Base-by-base conservation (phyloP, 2,329 filamentous ascomycete species). In the Thelonectria olida region DNA sequence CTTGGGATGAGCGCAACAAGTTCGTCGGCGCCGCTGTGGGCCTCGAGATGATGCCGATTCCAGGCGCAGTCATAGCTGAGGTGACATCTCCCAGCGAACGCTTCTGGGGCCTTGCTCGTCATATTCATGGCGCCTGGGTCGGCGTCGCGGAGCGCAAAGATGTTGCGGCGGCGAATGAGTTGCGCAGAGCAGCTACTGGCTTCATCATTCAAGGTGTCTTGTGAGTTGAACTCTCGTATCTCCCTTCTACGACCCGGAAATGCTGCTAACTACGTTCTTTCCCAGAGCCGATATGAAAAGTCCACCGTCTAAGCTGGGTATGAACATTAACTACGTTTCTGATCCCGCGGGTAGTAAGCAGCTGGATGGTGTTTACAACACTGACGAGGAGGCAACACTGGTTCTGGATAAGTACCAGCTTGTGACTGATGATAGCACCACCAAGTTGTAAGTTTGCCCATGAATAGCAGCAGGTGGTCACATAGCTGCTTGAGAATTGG, bases 341-440 rank as follows among this genome's bases (percentile, higher is more conserved):
- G 57, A 59, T 20, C 57, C 50, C 9, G 50, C 50, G 5, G 50
- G 50, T 19, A 59, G 50, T 27, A 59, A 59, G 25, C 50, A 59
- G 34, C 44, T 59, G 4, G 50, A 59, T 7, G 34, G 22, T 4
- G 27, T n/a, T 1, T 54, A 59, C 7, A 50, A 34, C 19, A 25
- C 31, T 7, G 36, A 6, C 9, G 36, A 54, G n/a, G 7, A 50
- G 10, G 23, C n/a, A 13, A 54, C 22, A 12, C 28, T 59, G 1
- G 20, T 20, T 12, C 38, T 59, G 3, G 36, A 54, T n/a, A 41
- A 7, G 5, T 59, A 54, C 28, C 57, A 54, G 41, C 44, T 59
- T 31, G 49, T 54, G 13, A 54, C 57, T 10, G 57, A 59, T 23
- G 57, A 59, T 22, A 59, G 57, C 19, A 54, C 49, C 6, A 34